Base-by-base conservation (phyloP, 148 eudicot species). In the Chenopodium album region DNA sequence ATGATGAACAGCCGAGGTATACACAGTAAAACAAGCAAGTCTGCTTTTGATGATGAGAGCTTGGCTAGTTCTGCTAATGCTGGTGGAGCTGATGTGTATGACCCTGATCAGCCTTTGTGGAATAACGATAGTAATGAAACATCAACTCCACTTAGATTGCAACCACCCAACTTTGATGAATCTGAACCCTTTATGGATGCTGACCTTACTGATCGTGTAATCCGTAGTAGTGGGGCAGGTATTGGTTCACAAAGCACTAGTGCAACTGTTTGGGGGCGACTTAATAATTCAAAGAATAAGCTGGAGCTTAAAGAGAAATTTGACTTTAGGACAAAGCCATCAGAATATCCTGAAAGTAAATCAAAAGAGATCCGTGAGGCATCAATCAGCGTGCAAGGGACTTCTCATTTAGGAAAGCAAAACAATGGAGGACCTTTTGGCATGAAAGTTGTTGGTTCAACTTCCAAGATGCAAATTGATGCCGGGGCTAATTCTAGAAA, bases 21-120 rank as follows among this genome's bases (percentile, higher is more conserved):
- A 76, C 89, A 86, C 83, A 76, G 83, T 84, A 89, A 86, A 89
- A 81, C 78, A 81, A 82, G 84, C 91, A 92, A 89, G 81, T 71
- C 82, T 83, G 84, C 87, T 82, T 52, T 77, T 72, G 84, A 60
- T 82, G 92, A 85, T 78, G 92, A 84, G 86, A 87, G 80, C 77
- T 85, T 85, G n/a, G 70, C 80, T 46, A 86, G 84, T 78, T 80
- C 85, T 81, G 77, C 82, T 79, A 85, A 80, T 80, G 86, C 82
- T 3, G 82, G 84, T 78, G 97, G 91, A 73, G 86, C 97, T 84
- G 99, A 95, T 87, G 89, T 93, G 32, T 95, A 95, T 85, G 98
- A 95, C 87, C 99, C 99, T 82, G 99, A 95, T 88, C 94, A 95
- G 89, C 99, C 99, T 66, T 84, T 93, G 69, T 95, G 98, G 97